Base-by-base conservation (phyloP, 352 stramenopile genomes). In the Nothophytophthora sp. region DNA sequence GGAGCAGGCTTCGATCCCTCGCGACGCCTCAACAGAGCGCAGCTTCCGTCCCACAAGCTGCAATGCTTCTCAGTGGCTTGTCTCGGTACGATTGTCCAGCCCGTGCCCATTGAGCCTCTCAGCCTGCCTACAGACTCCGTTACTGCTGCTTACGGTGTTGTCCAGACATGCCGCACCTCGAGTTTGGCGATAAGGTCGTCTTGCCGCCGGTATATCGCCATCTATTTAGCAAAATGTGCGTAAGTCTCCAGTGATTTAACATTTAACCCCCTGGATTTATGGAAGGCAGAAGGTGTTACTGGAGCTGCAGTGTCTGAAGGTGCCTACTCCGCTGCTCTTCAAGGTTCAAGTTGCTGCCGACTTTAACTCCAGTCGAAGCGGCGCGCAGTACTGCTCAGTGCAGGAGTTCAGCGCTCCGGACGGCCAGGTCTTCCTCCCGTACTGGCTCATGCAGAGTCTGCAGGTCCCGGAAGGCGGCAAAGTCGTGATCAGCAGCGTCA, bases 371-470 rank as follows among this genome's bases (percentile, higher is more conserved):
- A 33, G 29, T 4, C 15, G 19, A 38, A 38, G n/a, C 5, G 30
- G n/a, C 22, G 20, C 12, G 16, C 74, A 88, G 33, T 81, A 80
- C 29, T 85, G 77, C 40, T 81, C 72, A 0, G 74, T 88, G 10
- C 73, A 85, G 36, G 77, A 88, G 33, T 88, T 88, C 46, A 86
- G 74, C 44, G 67, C 77, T 20, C 64, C 74, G 2, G 53, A 73
- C 22, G 74, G 67, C 2, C 63, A 84, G 38, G 67, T 70, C 13
- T 88, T 78, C 34, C 63, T 84, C 15, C 77, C 77, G 1, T 85
- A 83, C 45, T 88, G 77, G 77, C 81, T 88, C 25, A 88, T 88
- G 77, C 72, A 86, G 44, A 79, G 75, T 41, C 55, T 86, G 5
- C 18, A 62, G 4, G 48, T 82, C 20, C 25, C 48, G 0, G 77